Evolutionary conservation across 805 yeast species (phyloP), one percentile per base, ranked within the genome.

Genomic region (Saturnispora gosingensis): DNA sequence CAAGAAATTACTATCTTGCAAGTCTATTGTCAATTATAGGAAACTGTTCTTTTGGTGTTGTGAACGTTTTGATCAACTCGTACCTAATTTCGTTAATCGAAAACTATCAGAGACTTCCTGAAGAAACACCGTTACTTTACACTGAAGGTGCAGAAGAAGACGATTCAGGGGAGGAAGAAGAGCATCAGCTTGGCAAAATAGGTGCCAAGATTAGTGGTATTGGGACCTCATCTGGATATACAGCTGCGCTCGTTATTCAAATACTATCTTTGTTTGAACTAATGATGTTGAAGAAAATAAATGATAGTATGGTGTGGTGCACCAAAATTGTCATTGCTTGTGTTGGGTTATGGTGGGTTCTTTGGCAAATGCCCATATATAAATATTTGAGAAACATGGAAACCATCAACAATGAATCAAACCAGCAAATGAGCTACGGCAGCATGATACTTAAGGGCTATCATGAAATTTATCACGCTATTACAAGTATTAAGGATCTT

Each of bases 291-390:
- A 53, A 53, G 24, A 28, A 38, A 27, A 46, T 48, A 6, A 27
- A 56, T 45, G 15, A 51, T 60, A 44, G 58, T 54, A 45, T 65
- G 11, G 58, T 67, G 7, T 62, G 58, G 50, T 77, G 82, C 8
- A 68, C 84, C 5, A 82, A 82, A 56, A 61, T 75, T 25, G 88
- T 85, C 0, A 74, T 85, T 16, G 69, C 76, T 10, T 63, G 80
- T 30, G 85, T 85, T 16, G 93, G 93, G 1, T 25, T 77, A 1
- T 85, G 93, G 91, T 86, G 95, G 95, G 62, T 82, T 6, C 52
- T 77, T 2, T 85, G 84, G 71, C 88, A 83, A 59, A 48, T 81
- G 4, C 91, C 91, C 3, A 72, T 85, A 35, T 61, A 68, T 1
- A 58, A 72, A 53, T 65, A 77, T 42, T 64, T 86, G 51, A 70